phyloP scores from a whole-genome alignment of 73 alveolate genomes.

The Halteria grandinella region DNA sequence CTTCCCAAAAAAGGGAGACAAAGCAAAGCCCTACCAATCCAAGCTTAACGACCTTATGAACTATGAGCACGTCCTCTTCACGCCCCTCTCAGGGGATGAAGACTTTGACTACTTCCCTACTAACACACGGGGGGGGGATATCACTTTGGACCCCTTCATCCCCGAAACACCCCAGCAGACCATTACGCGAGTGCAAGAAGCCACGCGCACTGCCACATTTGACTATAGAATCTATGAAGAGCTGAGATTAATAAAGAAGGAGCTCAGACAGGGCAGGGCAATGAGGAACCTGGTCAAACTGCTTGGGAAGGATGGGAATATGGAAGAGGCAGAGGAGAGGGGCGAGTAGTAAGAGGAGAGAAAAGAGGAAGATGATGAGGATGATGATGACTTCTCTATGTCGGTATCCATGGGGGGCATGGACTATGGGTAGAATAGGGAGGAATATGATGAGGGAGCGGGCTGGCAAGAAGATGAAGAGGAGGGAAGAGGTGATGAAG shows the following conservation, averaged over 20 bases:
- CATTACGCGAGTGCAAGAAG: background rate
- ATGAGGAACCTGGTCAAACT: background rate
- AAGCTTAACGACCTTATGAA: no score
- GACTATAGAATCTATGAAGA: conserved; percentile 27
- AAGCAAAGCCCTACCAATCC: background rate
- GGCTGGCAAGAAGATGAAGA: conserved; percentile 7
- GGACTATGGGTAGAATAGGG: background rate
- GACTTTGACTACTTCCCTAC: no score
- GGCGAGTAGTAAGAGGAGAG: no score
- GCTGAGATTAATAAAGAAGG: conserved; percentile 7
- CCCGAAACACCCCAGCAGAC: no score
- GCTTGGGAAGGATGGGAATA: background rate
- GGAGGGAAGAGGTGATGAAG: background rate
- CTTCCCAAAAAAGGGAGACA: conserved; percentile 30
- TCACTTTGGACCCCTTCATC: no score
- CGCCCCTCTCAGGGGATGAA: background rate
- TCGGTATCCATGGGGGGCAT: conserved; percentile 1
- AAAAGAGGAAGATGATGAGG: no score
- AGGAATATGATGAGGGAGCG: background rate
- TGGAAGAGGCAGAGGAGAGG: background rate
- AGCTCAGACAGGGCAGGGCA: conserved; percentile 9
- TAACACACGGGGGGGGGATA: no score
- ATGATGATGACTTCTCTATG: conserved; percentile 9
- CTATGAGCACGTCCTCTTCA: conserved; percentile 20
- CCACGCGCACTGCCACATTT: conserved; percentile 2